Percentiles rank a stretch among this genome's conserved stretches.
Evolutionary conservation across 2,329 filamentous ascomycete species (phyloP).

Genomic region (Escovopsis sp.): DNA sequence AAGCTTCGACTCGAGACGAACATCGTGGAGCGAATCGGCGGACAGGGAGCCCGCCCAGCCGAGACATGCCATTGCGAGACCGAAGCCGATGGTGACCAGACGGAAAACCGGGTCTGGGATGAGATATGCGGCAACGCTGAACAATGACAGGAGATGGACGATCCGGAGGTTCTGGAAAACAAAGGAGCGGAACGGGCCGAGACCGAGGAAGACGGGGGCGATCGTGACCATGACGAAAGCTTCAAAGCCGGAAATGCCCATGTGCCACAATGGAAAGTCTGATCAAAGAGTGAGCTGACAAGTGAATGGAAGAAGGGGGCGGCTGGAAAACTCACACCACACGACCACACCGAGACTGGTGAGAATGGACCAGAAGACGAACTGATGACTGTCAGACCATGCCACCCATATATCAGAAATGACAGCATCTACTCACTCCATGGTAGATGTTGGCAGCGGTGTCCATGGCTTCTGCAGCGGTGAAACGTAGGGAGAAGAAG

Average conservation of each 20-base stretch:
- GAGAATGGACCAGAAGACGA: constrained; percentile 88
- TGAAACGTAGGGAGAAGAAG: constrained; percentile 57
- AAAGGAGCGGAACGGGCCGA: constrained; percentile 51
- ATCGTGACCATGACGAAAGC: constrained; percentile 72
- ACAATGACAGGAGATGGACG: constrained; percentile 62
- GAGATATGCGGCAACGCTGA: constrained; percentile 66
- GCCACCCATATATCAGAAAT: too few relatives aligned
- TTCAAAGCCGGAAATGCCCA: constrained; percentile 97
- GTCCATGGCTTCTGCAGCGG: constrained; percentile 61
- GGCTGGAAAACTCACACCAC: constrained; percentile 58
- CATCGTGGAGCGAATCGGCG: constrained; percentile 58
- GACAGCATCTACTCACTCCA: constrained; percentile 44
- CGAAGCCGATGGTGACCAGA: constrained; percentile 68
- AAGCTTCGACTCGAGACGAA: constrained; percentile 66
- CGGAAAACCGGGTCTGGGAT: constrained; percentile 58
- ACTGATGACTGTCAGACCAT: constrained; percentile 32
- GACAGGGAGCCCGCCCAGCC: constrained; percentile 75
- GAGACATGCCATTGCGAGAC: constrained; percentile 64
- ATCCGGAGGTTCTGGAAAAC: constrained; percentile 54
- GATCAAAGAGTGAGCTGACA: neutral
- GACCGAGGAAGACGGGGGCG: constrained; percentile 64
- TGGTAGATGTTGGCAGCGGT: constrained; percentile 81
- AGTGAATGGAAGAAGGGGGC: neutral
- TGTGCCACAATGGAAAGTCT: constrained; percentile 97
- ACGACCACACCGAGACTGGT: constrained; percentile 80